Conservation (phyloP, 148 eudicot genomes). For the Gaultheria prostrata region DNA sequence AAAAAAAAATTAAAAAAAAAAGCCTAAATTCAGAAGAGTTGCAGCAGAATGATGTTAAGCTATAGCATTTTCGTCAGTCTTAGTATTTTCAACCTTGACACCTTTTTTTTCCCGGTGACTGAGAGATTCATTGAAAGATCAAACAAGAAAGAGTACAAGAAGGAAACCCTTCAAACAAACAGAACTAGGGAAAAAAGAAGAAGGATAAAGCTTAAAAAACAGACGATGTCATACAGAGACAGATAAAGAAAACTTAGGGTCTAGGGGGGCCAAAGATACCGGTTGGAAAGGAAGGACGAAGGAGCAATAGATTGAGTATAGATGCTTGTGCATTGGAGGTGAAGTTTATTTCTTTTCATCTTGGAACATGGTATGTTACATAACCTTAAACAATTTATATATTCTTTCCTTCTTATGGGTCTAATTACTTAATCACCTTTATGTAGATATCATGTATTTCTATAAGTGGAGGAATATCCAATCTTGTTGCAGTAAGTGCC, state of each 20-base stretch:
- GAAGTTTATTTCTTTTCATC: not conserved
- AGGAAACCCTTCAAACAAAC: not conserved
- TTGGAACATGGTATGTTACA: not conserved
- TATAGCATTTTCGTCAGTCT: not conserved
- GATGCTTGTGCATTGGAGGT: not conserved
- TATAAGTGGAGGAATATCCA: not conserved
- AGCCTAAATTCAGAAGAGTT: not conserved
- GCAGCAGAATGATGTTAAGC: not conserved
- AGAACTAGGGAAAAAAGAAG: not conserved
- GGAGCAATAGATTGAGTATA: not conserved
- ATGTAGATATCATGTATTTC: conserved; percentile 2
- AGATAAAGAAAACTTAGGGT: not conserved
- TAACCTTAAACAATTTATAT: not conserved
- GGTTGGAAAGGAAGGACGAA: not conserved
- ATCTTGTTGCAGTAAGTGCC: not conserved
- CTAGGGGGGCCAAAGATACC: not conserved
- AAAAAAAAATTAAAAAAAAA: not conserved
- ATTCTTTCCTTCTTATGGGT: not conserved
- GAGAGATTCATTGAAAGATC: not conserved
- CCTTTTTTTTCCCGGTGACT: not conserved
- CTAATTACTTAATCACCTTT: not conserved
- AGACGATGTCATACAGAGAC: not conserved
- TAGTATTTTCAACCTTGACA: not conserved
- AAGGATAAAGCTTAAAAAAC: not conserved
- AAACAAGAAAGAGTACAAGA: not conserved